These are phyloP conservation scores for Gynandropsis gynandra DNA, from an alignment of 345 rosid genomes.

Conservation along the genomic window DNA sequence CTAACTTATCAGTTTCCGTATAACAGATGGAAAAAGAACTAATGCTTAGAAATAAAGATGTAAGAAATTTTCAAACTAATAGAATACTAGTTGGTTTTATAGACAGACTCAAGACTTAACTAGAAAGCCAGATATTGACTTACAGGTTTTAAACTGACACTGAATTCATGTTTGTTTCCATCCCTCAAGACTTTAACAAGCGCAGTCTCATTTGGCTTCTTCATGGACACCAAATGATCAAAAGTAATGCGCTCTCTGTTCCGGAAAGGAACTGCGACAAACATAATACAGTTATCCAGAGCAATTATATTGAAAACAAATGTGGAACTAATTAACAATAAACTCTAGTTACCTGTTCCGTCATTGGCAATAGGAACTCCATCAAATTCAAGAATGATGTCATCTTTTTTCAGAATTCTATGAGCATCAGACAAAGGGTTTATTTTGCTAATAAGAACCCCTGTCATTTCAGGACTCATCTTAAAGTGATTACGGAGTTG, in stretches of 20 bases:
- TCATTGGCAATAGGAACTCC: slow-evolving; percentile 76
- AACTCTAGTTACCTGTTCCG: slow-evolving; percentile 54
- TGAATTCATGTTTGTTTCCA: slow-evolving; percentile 51
- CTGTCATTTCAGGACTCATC: slow-evolving; percentile 63
- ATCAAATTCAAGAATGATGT: slow-evolving; percentile 72
- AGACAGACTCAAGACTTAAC: background rate
- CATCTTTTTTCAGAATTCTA: slow-evolving; percentile 57
- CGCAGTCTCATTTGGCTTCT: slow-evolving; percentile 70
- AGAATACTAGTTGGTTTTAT: too few relatives aligned
- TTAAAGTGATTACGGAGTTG: slow-evolving; percentile 59
- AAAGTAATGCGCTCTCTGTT: slow-evolving; percentile 81
- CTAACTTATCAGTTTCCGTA: too few relatives aligned
- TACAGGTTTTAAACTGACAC: slow-evolving; percentile 55
- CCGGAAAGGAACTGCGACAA: slow-evolving; percentile 68
- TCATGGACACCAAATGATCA: slow-evolving; percentile 87
- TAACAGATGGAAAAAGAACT: slow-evolving; percentile 2
- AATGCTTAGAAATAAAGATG: background rate
- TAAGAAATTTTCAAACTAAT: too few relatives aligned
- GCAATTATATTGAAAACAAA: background rate
- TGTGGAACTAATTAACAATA: slow-evolving; percentile 4
- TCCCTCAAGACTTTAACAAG: slow-evolving; percentile 57
- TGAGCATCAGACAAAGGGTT: slow-evolving; percentile 69
- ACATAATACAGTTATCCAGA: slow-evolving; percentile 13
- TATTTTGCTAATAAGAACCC: slow-evolving; percentile 74
- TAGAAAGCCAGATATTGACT: slow-evolving; percentile 26